These are phyloP conservation scores for Mortierella sp. DNA, from an alignment of 371 early-diverging fungal species.

Conservation along the genomic window DNA sequence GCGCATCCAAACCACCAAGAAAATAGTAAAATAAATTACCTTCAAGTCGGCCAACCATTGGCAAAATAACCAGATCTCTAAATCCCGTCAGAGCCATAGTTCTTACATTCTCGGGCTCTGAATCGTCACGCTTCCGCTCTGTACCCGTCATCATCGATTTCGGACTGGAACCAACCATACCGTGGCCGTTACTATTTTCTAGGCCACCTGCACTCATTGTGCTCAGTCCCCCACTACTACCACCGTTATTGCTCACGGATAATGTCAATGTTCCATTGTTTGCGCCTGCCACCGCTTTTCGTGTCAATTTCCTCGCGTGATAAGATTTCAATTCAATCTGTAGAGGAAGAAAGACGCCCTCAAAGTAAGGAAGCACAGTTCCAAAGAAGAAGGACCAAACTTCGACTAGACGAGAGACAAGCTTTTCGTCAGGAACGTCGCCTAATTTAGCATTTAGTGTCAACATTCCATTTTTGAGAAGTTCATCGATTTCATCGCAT, in stretches of 20 bases:
- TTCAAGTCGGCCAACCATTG: conserved; percentile 75
- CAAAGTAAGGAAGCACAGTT: conserved; percentile 87
- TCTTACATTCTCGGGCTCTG: conserved; percentile 66
- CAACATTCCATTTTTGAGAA: conserved; percentile 79
- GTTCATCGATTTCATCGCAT: conserved; percentile 69
- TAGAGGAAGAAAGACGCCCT: conserved; percentile 88
- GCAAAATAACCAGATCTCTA: conserved; percentile 77
- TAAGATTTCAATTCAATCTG: conserved; percentile 61
- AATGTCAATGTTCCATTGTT: conserved; percentile 7
- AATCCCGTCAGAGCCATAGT: conserved; percentile 78
- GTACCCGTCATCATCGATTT: conserved; percentile 13
- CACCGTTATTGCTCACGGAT: conserved; percentile 7
- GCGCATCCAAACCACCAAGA: not conserved
- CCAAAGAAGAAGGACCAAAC: conserved; percentile 91
- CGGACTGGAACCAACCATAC: conserved; percentile 22
- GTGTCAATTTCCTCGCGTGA: conserved; percentile 24
- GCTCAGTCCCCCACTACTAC: conserved; percentile 20
- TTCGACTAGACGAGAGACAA: conserved; percentile 80
- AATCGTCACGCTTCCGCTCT: conserved; percentile 33
- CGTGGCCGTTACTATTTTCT: conserved; percentile 7
- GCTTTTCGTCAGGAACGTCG: conserved; percentile 77
- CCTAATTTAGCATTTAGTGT: conserved; percentile 79
- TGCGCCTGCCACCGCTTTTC: conserved; percentile 13
- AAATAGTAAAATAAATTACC: conserved; percentile 58
- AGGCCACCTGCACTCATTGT: conserved; percentile 4